phyloP scores from a whole-genome alignment of 2,329 filamentous ascomycete genomes.

The Hortaea werneckii region DNA sequence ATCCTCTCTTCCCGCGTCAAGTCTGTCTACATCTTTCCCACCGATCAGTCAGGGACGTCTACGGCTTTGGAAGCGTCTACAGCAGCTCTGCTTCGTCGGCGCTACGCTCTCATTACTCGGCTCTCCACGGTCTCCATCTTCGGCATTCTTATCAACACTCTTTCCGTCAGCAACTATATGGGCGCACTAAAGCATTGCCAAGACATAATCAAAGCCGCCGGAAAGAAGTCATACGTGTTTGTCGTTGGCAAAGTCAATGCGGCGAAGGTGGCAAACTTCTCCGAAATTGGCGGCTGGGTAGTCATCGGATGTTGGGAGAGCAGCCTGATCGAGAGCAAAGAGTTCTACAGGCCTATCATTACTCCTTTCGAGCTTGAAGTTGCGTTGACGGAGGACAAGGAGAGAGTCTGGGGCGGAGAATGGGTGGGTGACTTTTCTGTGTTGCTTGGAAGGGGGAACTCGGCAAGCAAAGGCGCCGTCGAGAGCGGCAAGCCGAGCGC shows the following conservation, averaged over 20 bases:
- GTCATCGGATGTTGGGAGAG: slow-evolving; percentile 98
- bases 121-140: slow-evolving; percentile 75
- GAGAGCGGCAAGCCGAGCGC: slow-evolving; percentile 7
- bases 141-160: slow-evolving; percentile 90
- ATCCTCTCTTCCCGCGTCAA: slow-evolving; percentile 75
- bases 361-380: slow-evolving; percentile 90
- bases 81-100: slow-evolving; percentile 59
- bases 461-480: slow-evolving; percentile 1
- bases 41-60: slow-evolving; percentile 24
- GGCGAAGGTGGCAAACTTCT: slow-evolving; percentile 92
- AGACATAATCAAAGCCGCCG: slow-evolving; percentile 60
- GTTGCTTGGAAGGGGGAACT: slow-evolving; percentile 39
- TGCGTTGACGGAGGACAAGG: slow-evolving; percentile 62
- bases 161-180: slow-evolving; percentile 85
- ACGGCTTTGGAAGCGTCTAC: slow-evolving; percentile 40
- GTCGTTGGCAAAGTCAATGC: slow-evolving; percentile 95
- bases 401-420: slow-evolving; percentile 72
- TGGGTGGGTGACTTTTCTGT: slow-evolving; percentile 83
- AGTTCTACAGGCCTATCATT: slow-evolving; percentile 79
- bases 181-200: slow-evolving; percentile 66
- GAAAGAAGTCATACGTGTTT: slow-evolving; percentile 92
- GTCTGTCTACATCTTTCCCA: slow-evolving; percentile 68
- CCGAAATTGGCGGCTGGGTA: slow-evolving; percentile 91
- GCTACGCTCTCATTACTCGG: slow-evolving; percentile 76
- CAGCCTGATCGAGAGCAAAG: slow-evolving; percentile 76